Conservation (phyloP, 2,329 filamentous ascomycete genomes). For the Colletotrichum agaves region DNA sequence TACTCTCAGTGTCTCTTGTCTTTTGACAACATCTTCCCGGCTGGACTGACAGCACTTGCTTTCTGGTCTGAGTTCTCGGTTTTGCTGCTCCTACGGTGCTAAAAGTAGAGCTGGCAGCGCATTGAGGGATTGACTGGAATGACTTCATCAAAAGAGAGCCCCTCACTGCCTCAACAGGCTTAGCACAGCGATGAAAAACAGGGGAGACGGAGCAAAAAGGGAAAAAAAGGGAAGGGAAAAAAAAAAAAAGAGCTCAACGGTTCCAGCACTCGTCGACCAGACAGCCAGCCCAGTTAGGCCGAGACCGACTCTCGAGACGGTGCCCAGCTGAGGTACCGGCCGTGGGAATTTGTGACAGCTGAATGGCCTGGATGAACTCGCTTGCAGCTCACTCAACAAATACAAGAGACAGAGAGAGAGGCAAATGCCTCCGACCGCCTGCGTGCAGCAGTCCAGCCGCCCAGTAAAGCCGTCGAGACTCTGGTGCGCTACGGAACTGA, state of each 20-base stretch:
- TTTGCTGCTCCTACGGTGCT: background rate
- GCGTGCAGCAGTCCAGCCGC: background rate
- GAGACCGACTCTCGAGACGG: background rate
- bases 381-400: slow-evolving; percentile 20
- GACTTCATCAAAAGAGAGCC: slow-evolving; percentile 26
- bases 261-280: background rate
- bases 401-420: background rate
- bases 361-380: slow-evolving; percentile 10
- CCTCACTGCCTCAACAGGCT: slow-evolving; percentile 7
- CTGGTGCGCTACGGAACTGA: background rate
- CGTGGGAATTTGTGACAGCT: background rate
- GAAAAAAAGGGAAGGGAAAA: too few relatives aligned
- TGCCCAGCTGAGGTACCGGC: background rate
- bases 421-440: slow-evolving; percentile 23
- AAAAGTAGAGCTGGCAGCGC: slow-evolving; percentile 4
- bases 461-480: slow-evolving; percentile 23
- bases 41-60: background rate
- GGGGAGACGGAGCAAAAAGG: background rate
- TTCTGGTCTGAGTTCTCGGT: background rate
- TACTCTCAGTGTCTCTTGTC: slow-evolving; percentile 5
- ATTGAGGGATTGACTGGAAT: slow-evolving; percentile 14
- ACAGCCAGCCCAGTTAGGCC: background rate
- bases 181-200: background rate
- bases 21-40: background rate
- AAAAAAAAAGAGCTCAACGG: slow-evolving; percentile 2